Percentiles rank a stretch among this genome's conserved stretches.
Evolutionary conservation across 768 basidiomycete genomes (phyloP).

Genomic region (Auricularia sp.): DNA sequence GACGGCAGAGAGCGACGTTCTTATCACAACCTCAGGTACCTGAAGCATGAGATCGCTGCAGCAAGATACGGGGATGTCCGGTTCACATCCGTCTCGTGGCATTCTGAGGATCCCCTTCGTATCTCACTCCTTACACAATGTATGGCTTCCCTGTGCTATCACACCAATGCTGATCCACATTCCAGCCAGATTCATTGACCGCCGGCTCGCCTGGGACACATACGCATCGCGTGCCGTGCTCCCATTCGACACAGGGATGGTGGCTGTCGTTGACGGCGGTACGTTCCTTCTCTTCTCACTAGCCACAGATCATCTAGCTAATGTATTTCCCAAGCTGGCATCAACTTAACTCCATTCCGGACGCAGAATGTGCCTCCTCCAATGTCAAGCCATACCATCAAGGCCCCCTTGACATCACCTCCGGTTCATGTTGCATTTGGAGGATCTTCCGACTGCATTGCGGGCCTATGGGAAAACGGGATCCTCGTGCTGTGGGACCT

Average conservation of each 20-base stretch:
- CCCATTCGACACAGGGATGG: constrained; percentile 72
- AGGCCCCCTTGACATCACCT: constrained; percentile 18
- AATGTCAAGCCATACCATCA: constrained; percentile 62
- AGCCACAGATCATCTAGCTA: neutral
- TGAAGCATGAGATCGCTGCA: constrained; percentile 78
- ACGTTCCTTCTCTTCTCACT: constrained; percentile 19
- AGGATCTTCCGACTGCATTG: constrained; percentile 44
- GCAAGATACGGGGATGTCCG: constrained; percentile 30
- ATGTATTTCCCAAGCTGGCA: constrained; percentile 36
- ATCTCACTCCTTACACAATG: constrained; percentile 59
- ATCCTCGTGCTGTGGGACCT: constrained; percentile 61
- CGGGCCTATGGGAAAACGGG: constrained; percentile 63
- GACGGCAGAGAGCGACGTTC: neutral
- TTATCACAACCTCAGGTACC: constrained; percentile 47
- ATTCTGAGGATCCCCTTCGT: constrained; percentile 65
- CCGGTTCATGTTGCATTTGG: constrained; percentile 66
- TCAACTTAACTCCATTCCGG: constrained; percentile 87
- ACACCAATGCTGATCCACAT: neutral
- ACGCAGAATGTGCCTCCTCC: constrained; percentile 97
- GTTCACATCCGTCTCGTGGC: constrained; percentile 76
- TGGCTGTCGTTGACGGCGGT: constrained; percentile 88
- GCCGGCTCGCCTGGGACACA: constrained; percentile 72
- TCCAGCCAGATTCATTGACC: constrained; percentile 41
- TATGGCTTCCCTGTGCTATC: constrained; percentile 25
- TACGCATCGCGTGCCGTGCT: constrained; percentile 46